Conservation (phyloP, 768 basidiomycete species). For the Pholiota conissans region DNA sequence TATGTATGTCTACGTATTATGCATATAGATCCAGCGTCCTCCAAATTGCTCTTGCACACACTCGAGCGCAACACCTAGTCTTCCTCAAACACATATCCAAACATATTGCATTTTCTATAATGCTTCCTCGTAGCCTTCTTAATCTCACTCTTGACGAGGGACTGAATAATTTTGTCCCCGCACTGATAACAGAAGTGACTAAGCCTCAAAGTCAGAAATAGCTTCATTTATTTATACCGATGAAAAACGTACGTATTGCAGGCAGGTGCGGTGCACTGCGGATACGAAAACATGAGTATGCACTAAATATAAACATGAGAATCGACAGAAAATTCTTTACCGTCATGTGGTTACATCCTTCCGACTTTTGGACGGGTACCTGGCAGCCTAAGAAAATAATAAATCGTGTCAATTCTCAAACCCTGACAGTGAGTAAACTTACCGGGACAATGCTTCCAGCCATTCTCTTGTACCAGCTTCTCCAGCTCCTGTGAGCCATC, state of each 20-base stretch:
- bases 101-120: not conserved
- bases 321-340: slow-evolving; percentile 32
- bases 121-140: not conserved
- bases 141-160: not conserved
- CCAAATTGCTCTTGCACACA: no score
- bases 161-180: slow-evolving; percentile 39
- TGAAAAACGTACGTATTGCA: slow-evolving; percentile 48
- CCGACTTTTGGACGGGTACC: slow-evolving; percentile 47
- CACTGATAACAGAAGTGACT: slow-evolving; percentile 56
- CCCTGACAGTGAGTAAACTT: no score
- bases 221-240: slow-evolving; percentile 15
- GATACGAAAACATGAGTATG: no score
- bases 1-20: no score
- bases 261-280: slow-evolving; percentile 54
- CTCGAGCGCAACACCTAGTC: no score
- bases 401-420: no score
- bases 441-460: slow-evolving; percentile 69
- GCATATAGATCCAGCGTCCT: no score
- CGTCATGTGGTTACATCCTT: slow-evolving; percentile 60
- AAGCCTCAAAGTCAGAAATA: no score
- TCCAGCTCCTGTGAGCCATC: slow-evolving; percentile 54
- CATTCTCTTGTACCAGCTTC: slow-evolving; percentile 44
- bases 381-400: slow-evolving; percentile 31
- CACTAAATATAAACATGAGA: no score
- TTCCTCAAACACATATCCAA: no score